Evolutionary conservation across 1,139 yeast species (phyloP), one percentile per base, ranked within the genome.

Genomic region (Sugiyamaella paludigena): DNA sequence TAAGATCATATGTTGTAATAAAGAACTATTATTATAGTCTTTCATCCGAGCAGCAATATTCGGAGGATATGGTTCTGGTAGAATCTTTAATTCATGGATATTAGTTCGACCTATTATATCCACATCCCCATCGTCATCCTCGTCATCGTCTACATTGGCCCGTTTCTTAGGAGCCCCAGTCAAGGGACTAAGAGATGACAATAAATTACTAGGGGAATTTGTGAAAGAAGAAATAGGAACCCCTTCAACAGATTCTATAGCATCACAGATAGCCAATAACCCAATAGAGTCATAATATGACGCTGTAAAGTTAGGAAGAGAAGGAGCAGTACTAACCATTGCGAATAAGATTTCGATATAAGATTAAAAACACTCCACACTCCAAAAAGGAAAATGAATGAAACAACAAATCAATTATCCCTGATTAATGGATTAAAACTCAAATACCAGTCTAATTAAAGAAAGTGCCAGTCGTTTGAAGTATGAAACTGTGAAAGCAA

Each of bases 211-310:
- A 26, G 31, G 47, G 4, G 29, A 7, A 9, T 32, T 13, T 2
- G 35, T 15, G 35, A 46, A 49, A 35, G 55, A 36, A 7, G 57
- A 43, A 50, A 63, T 55, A 11, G 66, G 63, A 34, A 66, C 59
- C 32, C 69, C 71, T 43, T 70, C 73, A 30, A 61, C 65, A 30
- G 70, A 54, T 48, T 70, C 74, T 32, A 70, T 65, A 43, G 72
- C 69, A 56, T 70, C 73, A 53, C 71, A 68, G 43, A 67, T 66
- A 46, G 73, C 72, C 47, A 70, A 60, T 45, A 68, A 58, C 31
- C 73, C 74, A 32, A 70, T 62, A 33, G 71, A 60, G 52, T 70
- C 73, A 58, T 69, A 69, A 55, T 68, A 69, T 36, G 72, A 63
- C 12, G 57, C 55, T 40, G 53, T 47, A n/a, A n/a, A n/a, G n/a